Evolutionary conservation across 257 asterid genomes (phyloP).

Genomic region (Solanum sitiens): DNA sequence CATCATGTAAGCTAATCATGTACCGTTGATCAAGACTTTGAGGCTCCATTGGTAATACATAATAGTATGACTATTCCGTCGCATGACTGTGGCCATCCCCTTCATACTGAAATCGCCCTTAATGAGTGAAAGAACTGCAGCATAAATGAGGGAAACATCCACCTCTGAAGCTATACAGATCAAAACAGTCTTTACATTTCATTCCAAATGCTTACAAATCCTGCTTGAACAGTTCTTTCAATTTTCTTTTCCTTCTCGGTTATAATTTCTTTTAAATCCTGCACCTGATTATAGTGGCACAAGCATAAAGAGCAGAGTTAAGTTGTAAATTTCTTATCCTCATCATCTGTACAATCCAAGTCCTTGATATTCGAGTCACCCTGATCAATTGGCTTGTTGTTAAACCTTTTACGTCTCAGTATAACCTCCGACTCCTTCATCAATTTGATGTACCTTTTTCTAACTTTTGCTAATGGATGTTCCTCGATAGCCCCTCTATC

Average conservation of each 20-base stretch:
- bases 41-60: not conserved
- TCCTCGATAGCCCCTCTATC: constrained; percentile 35
- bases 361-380: constrained; percentile 13
- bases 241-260: not conserved
- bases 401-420: constrained; percentile 34
- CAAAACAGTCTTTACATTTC: not conserved
- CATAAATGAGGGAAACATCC: not conserved
- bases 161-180: not conserved
- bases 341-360: constrained; percentile 4
- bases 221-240: not conserved
- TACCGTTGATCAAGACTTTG: not conserved
- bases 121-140: not conserved
- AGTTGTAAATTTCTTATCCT: not conserved
- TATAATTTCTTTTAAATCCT: not conserved
- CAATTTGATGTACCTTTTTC: constrained; percentile 56
- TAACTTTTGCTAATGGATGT: constrained; percentile 67
- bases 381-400: constrained; percentile 7
- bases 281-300: not conserved
- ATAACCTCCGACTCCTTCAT: constrained; percentile 58
- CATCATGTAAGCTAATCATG: not conserved
- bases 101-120: not conserved
- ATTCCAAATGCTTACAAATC: not conserved
- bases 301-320: not conserved
- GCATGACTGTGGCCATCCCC: not conserved
- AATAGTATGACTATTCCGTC: not conserved